Base-by-base conservation (phyloP, 2,329 filamentous ascomycete species). In the Madurella fahalii region DNA sequence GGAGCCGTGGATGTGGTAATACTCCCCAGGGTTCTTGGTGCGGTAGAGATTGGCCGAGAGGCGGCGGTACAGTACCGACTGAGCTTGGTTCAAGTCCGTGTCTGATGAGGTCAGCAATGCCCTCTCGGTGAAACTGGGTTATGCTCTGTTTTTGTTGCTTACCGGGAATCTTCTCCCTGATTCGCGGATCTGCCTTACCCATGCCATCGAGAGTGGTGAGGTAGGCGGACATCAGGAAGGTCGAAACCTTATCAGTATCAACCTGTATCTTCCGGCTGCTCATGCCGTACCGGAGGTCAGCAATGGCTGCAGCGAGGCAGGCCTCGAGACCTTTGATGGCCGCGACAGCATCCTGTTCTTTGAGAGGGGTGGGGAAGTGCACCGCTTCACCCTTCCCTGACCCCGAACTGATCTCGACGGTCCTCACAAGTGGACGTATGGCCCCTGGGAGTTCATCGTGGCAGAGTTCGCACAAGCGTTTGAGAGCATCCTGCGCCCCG, bases 1-100 rank as follows among this genome's bases (percentile, higher is more conserved):
- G 0, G 86, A 90, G 43, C 87, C 86, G 65, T 90, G 87, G 25
- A 90, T 86, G 64, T 90, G 87, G 65, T 87, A 90, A 64, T 82
- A 90, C 64, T 85, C 77, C n/a, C 79, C 81, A 1, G 75, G 71
- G n/a, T 75, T 77, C 65, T 82, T 84, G 9, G 86, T 89, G 63
- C 80, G 76, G 69, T 89, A 90, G 1, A 90, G 71, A 57, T 89
- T 89, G 13, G 86, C 86, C 11, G 86, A 87, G 69, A 90, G 77
- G 57, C 87, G 82, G 9, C 87, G 81, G 65, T 90, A 90, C 7
- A 82, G 73, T 58, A 84, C 82, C 2, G 86, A 88, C 66, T 90
- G 87, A 1, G 87, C 87, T 57, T 80, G 73, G 5, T 88, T 72
- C 18, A 90, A 70, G 68, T 90, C 87, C 63, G 86, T 90, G 62